Percentiles rank a stretch among this genome's conserved stretches.
Evolutionary conservation across 257 asterid genomes (phyloP).

Genomic region (Forsythia suspensa): DNA sequence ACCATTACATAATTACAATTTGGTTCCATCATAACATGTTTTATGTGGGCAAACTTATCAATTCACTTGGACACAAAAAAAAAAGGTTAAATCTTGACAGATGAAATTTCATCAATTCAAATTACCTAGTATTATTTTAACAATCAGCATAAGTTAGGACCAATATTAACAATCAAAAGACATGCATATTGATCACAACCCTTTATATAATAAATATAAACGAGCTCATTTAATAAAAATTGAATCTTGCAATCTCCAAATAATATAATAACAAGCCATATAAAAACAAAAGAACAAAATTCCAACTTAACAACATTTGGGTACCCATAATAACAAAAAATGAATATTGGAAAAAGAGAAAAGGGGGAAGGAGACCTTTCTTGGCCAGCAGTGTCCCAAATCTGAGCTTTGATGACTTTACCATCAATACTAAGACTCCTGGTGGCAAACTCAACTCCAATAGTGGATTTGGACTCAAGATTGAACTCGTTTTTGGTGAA

Average conservation of each 20-base stretch:
- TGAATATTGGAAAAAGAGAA: not conserved
- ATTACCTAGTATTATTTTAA: not conserved
- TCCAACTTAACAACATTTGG: not conserved
- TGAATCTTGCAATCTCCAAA: not conserved
- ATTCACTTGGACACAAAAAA: not conserved
- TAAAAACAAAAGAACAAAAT: not conserved
- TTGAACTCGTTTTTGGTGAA: conserved; percentile 18
- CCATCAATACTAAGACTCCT: conserved; percentile 12
- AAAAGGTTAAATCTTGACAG: not conserved
- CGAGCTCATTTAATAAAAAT: not conserved
- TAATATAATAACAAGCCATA: not conserved
- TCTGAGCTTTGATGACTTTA: conserved; percentile 24
- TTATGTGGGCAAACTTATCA: not conserved
- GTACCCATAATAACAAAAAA: not conserved
- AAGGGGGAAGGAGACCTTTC: conserved; percentile 10
- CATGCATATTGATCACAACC: not conserved
- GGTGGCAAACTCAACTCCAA: conserved; percentile 22
- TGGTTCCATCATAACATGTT: not conserved
- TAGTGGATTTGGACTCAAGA: conserved; percentile 22
- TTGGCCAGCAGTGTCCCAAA: conserved; percentile 26
- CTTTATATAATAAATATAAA: not conserved
- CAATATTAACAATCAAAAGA: not conserved
- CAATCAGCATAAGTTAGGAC: not conserved
- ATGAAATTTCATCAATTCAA: not conserved
- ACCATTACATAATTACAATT: no score